Evolutionary conservation across 345 rosid genomes (phyloP), one percentile per base, ranked within the genome.

Genomic region (Citrus inodora): DNA sequence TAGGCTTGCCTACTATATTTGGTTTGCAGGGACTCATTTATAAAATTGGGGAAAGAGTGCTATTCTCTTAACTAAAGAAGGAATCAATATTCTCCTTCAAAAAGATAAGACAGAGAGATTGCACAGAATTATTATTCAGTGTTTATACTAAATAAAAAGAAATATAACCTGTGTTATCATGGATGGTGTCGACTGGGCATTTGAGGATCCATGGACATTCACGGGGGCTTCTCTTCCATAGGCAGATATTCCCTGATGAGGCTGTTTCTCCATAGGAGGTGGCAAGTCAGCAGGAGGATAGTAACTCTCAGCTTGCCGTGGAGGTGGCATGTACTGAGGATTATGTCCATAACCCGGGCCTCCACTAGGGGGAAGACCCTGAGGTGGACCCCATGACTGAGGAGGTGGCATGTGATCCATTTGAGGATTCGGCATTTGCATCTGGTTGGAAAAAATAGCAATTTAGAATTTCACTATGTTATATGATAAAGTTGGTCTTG

Each of bases 361-460:
- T 73, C 91, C 94, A 38, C 92, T 85, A 70, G 93, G 92, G 55
- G 90, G 88, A 79, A 88, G 87, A 82, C 97, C 94, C 80, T 93
- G 98, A 79, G 94, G 93, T 71, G 98, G 98, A 79, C 91, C 94
- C 98, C 99, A 94, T 46, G 91, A 72, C 71, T 97, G 98, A 86
- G 87, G 99, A 59, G 90, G 92, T 22, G 94, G 98, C 89, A 93
- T 91, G 81, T 88, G 97, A 59, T 96, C 98, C 87, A 94, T 85
- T 59, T 84, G 94, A 76, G 89, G 88, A 86, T 90, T 90, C 48
- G 91, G 80, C 89, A 86, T 91, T 80, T 94, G 97, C 99, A 92
- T 94, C 98, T 94, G 88, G 51, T 58, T 64, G 58, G 80, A 74
- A 74, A 69, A 46, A 65, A 10, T 78, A 42, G 28, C 42, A 66